Conservation (phyloP, 2,329 filamentous ascomycete species). For the Claviceps sp. region DNA sequence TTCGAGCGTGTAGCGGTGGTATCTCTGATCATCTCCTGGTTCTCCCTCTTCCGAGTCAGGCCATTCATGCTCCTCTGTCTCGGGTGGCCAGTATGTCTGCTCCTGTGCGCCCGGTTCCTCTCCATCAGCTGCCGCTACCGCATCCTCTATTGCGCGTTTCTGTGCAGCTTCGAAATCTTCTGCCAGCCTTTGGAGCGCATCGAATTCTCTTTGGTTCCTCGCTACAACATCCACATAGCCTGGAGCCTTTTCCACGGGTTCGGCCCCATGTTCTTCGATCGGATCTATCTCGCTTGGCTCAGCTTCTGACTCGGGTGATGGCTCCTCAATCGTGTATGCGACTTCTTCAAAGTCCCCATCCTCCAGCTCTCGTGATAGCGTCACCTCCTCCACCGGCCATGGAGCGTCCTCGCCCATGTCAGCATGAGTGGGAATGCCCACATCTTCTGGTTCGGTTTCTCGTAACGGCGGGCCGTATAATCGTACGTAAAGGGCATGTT, state of each 20-base stretch:
- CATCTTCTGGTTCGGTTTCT: constrained; percentile 45
- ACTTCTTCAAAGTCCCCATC: constrained; percentile 51
- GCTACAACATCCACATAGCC: constrained; percentile 35
- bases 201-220: constrained; percentile 41
- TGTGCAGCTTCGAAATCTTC: constrained; percentile 39
- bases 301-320: constrained; percentile 3
- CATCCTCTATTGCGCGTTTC: constrained; percentile 21
- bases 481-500: constrained; percentile 63
- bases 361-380: constrained; percentile 40
- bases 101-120: constrained; percentile 14
- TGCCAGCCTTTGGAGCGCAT: constrained; percentile 39
- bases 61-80: constrained; percentile 15
- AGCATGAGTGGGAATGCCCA: constrained; percentile 31
- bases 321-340: constrained; percentile 25
- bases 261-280: constrained; percentile 12
- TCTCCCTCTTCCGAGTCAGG: constrained; percentile 18
- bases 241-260: constrained; percentile 14
- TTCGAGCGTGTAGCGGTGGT: constrained; percentile 60
- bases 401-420: constrained; percentile 18
- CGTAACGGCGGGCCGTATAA: constrained; percentile 66
- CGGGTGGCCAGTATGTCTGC: constrained; percentile 16
- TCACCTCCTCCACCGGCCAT: constrained; percentile 20
- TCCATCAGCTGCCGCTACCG: constrained; percentile 6
- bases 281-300: constrained; percentile 4
- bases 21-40: constrained; percentile 29